These are phyloP conservation scores for Ramaria sp. DNA, from an alignment of 768 basidiomycete species.

Conservation along the genomic window DNA sequence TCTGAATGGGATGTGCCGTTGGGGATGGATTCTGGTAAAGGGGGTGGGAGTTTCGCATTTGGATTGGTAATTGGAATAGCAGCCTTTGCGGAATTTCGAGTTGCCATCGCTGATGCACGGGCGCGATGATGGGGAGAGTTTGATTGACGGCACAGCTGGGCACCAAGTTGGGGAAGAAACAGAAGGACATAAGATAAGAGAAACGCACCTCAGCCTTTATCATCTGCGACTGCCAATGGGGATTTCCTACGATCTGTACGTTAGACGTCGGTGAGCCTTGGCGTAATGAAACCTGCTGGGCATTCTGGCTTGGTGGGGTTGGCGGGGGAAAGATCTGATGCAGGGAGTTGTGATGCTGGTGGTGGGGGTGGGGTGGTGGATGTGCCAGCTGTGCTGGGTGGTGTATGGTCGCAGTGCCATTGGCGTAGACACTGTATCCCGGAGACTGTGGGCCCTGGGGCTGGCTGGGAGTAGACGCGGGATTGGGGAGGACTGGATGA, in stretches of 20 bases:
- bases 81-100: constrained; percentile 74
- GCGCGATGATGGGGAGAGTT: constrained; percentile 91
- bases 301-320: constrained; percentile 64
- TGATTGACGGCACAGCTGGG: constrained; percentile 72
- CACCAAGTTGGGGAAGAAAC: constrained; percentile 11
- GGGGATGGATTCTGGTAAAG: constrained; percentile 16
- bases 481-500: constrained; percentile 39
- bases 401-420: constrained; percentile 49
- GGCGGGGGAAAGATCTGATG: constrained; percentile 47
- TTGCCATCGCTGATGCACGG: constrained; percentile 88
- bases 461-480: constrained; percentile 20
- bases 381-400: constrained; percentile 48
- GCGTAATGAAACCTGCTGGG: constrained; percentile 42
- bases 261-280: constrained; percentile 49
- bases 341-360: constrained; percentile 74
- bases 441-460: constrained; percentile 49
- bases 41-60: constrained; percentile 49
- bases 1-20: constrained; percentile 21
- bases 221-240: constrained; percentile 90
- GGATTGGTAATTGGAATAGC: constrained; percentile 91
- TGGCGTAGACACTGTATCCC: constrained; percentile 67
- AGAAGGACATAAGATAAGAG: constrained; percentile 7
- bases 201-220: constrained; percentile 78
- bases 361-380: constrained; percentile 49
- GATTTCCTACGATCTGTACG: constrained; percentile 54